Percentiles rank a stretch among this genome's conserved stretches.
Conservation (phyloP, 192 early-diverging fungal genomes). For the Backusella psychrophila region DNA sequence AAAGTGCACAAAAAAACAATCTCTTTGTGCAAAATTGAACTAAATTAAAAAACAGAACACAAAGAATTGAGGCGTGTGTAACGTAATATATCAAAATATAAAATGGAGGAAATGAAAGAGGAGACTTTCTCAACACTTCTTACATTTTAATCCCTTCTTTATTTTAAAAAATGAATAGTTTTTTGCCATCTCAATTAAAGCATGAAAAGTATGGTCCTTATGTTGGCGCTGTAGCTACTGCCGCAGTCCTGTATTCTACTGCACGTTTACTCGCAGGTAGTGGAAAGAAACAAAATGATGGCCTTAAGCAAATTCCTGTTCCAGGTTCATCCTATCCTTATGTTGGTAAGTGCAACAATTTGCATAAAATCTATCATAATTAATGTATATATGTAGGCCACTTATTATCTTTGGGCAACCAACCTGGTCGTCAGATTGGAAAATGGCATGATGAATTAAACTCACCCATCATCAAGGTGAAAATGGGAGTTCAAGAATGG, state of each 20-base stretch:
- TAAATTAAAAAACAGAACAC: too few relatives aligned
- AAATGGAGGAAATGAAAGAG: too few relatives aligned
- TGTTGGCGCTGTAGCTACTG: not conserved
- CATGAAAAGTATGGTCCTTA: not conserved
- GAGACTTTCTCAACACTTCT: not conserved
- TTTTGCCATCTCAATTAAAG: not conserved
- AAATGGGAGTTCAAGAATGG: slow-evolving; percentile 10
- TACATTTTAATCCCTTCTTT: not conserved
- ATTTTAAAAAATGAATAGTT: not conserved
- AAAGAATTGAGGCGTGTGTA: too few relatives aligned
- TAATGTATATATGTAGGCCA: not conserved
- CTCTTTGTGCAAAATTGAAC: too few relatives aligned
- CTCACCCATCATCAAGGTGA: not conserved
- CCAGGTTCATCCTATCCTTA: slow-evolving; percentile 3
- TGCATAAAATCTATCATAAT: not conserved
- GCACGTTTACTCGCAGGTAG: not conserved
- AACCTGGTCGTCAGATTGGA: not conserved
- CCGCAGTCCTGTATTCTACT: not conserved
- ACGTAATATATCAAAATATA: too few relatives aligned
- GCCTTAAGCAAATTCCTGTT: not conserved
- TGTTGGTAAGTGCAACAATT: not conserved
- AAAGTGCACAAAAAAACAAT: too few relatives aligned
- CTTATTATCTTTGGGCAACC: not conserved
- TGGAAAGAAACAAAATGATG: not conserved
- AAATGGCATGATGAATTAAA: slow-evolving; percentile 12